Base-by-base conservation (phyloP, 768 basidiomycete genomes). In the Rhodotorula kratochvilovae region DNA sequence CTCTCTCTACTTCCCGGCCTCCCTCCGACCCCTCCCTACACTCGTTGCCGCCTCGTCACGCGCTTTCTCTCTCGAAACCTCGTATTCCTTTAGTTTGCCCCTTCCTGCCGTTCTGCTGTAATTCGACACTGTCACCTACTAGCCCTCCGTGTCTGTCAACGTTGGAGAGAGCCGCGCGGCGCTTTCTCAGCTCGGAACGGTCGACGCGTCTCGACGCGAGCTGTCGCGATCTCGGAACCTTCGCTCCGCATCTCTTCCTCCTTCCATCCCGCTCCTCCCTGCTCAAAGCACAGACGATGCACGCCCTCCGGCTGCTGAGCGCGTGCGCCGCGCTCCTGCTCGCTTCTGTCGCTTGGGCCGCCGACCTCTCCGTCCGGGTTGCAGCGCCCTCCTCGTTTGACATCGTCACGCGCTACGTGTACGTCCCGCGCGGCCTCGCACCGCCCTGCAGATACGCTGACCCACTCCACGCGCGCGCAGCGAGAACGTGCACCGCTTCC, bases 341-440 rank as follows among this genome's bases (percentile, higher is more conserved):
- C 12, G 31, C 61, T 16, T 27, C 53, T 0, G 54, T 43, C 13
- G 61, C 54, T 8, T 57, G 33, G 43, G 59, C 59, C 7, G 42
- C n/a, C 59, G 29, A 60, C 12, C 61, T 61, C 43, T 46, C 45
- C 8, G 29, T 66, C 60, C 27, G 55, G 0, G 60, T 66, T 31
- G 69, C 21, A 1, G 8, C 51, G 3, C 31, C 54, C 16, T 25
- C 25, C 0, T 29, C 59, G 3, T 61, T 39, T n/a, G 65, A 60
- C 57, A 15, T 67, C 21, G 53, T 36, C 13, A 45, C 65, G 21
- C 70, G 70, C 5, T 67, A 56, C 50, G 36, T 71, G 65, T 67
- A 10, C 54, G 65, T 63, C 4, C 8, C 27, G 3, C 5, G 10
- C 0, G 36, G 21, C 25, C 51, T 12, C 33, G 25, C 8, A 7